Percentiles rank a stretch among this genome's conserved stretches.
Evolutionary conservation across 768 basidiomycete genomes (phyloP).

Genomic region (Naganishia antarctica): DNA sequence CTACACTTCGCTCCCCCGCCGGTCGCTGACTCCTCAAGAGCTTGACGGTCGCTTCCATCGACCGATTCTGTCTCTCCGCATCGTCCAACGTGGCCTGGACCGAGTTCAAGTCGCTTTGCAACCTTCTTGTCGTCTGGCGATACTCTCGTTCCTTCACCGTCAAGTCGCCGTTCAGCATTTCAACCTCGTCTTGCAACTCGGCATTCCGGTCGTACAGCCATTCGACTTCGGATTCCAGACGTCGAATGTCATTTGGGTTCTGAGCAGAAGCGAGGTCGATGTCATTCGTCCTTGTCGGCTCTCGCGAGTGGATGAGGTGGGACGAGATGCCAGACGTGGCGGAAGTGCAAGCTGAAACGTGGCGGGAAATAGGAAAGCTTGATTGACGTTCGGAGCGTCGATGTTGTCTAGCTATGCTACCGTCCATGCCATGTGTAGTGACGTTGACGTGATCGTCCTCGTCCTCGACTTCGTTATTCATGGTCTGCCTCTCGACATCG

Average conservation of each 20-base stretch:
- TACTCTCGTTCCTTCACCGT: background rate
- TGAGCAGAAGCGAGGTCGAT: background rate
- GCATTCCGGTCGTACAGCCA: slow-evolving; percentile 26
- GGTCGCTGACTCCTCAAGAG: background rate
- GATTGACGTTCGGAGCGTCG: background rate
- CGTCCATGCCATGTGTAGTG: background rate
- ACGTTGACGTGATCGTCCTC: background rate
- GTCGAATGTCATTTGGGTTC: background rate
- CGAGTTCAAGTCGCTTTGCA: slow-evolving; percentile 14
- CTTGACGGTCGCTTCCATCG: slow-evolving; percentile 6
- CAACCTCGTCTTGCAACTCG: slow-evolving; percentile 19
- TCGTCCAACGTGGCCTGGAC: slow-evolving; percentile 15
- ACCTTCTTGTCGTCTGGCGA: slow-evolving; percentile 3
- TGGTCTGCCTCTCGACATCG: background rate
- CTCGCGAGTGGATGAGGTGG: background rate
- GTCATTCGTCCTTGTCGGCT: background rate
- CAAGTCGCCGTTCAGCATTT: slow-evolving; percentile 5
- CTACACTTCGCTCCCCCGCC: background rate
- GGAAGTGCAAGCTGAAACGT: background rate
- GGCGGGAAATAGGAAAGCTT: background rate
- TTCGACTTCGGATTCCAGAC: slow-evolving; percentile 18
- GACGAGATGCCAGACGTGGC: slow-evolving; percentile 1
- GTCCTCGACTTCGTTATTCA: background rate
- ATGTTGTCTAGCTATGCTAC: background rate
- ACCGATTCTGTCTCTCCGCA: slow-evolving; percentile 19